Conservation (phyloP, 1,284 basidiomycete species). For the Microbotryum scabiosae region DNA sequence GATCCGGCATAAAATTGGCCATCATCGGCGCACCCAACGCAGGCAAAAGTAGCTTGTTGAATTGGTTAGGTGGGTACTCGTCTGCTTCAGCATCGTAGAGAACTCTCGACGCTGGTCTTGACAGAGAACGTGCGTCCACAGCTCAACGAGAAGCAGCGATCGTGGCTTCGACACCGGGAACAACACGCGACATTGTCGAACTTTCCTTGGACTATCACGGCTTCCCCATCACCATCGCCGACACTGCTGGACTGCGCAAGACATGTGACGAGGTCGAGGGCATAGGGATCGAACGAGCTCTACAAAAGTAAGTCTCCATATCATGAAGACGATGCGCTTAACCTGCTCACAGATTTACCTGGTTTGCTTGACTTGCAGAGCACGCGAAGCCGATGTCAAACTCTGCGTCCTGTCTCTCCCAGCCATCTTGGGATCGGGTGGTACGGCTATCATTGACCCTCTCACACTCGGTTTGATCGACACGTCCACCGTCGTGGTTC, state of each 20-base stretch:
- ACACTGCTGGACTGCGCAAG: conserved; percentile 73
- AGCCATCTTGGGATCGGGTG: conserved; percentile 40
- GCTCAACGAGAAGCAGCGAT: conserved; percentile 80
- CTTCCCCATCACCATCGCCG: conserved; percentile 65
- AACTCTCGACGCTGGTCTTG: no score
- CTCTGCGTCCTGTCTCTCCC: conserved; percentile 68
- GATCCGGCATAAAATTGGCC: conserved; percentile 67
- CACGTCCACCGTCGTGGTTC: conserved; percentile 19
- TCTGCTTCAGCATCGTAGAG: not conserved
- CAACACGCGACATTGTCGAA: conserved; percentile 76
- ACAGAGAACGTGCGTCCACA: conserved; percentile 40
- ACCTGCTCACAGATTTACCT: not conserved
- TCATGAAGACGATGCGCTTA: no score
- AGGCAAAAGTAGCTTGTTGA: conserved; percentile 75
- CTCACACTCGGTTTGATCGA: conserved; percentile 29
- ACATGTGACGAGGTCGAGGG: conserved; percentile 64
- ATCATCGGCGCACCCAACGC: conserved; percentile 87
- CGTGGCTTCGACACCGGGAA: conserved; percentile 73
- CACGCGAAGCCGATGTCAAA: conserved; percentile 57
- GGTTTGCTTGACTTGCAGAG: conserved; percentile 43
- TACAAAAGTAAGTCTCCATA: conserved; percentile 8
- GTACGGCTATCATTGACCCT: conserved; percentile 3
- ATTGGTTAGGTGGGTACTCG: conserved; percentile 57
- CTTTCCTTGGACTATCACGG: conserved; percentile 78
- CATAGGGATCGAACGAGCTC: conserved; percentile 71